These are phyloP conservation scores for Emiliania huxleyi DNA, from an alignment of 78 protist species.

Conservation along the genomic window DNA sequence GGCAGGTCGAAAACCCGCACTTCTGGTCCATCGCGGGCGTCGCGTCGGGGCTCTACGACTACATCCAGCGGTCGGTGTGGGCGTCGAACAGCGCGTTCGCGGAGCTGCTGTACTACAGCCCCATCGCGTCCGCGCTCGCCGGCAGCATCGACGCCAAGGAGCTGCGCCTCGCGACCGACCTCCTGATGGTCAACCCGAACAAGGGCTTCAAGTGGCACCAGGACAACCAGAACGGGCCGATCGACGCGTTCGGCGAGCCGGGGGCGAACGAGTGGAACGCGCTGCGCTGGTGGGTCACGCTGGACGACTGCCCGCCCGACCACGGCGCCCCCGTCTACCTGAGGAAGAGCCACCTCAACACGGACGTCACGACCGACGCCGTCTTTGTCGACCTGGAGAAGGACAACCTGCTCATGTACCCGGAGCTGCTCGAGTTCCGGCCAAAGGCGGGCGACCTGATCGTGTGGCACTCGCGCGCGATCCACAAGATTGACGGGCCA, in stretches of 20 bases:
- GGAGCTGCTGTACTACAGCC: slow-evolving; percentile 12
- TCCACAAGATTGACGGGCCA: slow-evolving; percentile 27
- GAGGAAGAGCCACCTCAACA: neutral
- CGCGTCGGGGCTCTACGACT: slow-evolving; percentile 49
- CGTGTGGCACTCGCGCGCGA: slow-evolving; percentile 44
- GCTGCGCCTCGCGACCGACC: slow-evolving; percentile 41
- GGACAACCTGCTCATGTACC: neutral
- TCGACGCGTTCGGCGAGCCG: slow-evolving; percentile 8
- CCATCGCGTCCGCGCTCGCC: slow-evolving; percentile 18
- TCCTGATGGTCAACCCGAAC: slow-evolving; percentile 52
- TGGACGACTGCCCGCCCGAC: slow-evolving; percentile 38
- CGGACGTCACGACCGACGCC: neutral
- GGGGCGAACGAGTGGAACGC: no score
- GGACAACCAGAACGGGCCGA: slow-evolving; percentile 54
- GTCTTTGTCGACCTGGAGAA: slow-evolving; percentile 30
- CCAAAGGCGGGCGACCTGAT: slow-evolving; percentile 53
- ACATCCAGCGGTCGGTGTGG: slow-evolving; percentile 51
- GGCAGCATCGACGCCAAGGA: neutral
- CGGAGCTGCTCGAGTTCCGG: slow-evolving; percentile 39
- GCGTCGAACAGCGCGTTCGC: slow-evolving; percentile 5
- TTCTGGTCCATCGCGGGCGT: slow-evolving; percentile 48
- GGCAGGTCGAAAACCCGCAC: slow-evolving; percentile 46
- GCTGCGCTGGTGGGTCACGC: slow-evolving; percentile 45
- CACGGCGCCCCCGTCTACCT: slow-evolving; percentile 30
- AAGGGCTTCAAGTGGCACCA: slow-evolving; percentile 55